Evolutionary conservation across 176 grass and related monocot genomes (phyloP), one percentile per base, ranked within the genome.

Genomic region (Secale cereale): DNA sequence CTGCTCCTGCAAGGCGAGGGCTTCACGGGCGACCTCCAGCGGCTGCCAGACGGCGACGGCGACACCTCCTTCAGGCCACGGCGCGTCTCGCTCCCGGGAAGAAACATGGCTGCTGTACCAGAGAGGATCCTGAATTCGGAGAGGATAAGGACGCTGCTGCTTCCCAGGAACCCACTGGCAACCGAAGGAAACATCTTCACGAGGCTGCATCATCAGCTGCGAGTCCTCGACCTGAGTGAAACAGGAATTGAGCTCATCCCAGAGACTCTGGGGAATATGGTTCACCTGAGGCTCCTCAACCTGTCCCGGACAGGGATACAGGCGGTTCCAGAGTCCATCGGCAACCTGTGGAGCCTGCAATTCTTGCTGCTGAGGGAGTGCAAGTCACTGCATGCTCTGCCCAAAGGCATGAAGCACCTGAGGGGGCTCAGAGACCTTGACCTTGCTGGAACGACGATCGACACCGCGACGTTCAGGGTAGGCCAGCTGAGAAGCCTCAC

Each of bases 201-300:
- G 30, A 92, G 74, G 59, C 77, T 93, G 19, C 64, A 45, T 12
- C 79, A 88, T 26, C 54, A 57, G 20, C 86, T 97, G 46, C 65
- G 78, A 70, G 76, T 97, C 30, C 61, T 97, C 2, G 95, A 97
- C 65, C 74, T 94, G 33, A 91, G 88, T 65, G 85, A 86, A 74
- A 94, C 86, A 59, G 27, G 39, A 39, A 81, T 97, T 16, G 65
- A 88, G 33, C 33, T 76, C 23, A 83, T 97, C 68, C 92, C 95
- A 64, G 84, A 89, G 50, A 91, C 41, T 9, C 35, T 97, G 70
- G 86, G 65, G 36, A 85, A 74, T 82, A 65, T 94, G 40, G 46
- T 94, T 86, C 89, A 92, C 33, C 67, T 97, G 43, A 92, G 86
- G 67, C 89, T 89, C 75, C 71, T 97, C 48, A 93, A 97, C 52